Evolutionary conservation across 805 yeast species (phyloP).

Genomic region (Suhomyces tanzawaensis): DNA sequence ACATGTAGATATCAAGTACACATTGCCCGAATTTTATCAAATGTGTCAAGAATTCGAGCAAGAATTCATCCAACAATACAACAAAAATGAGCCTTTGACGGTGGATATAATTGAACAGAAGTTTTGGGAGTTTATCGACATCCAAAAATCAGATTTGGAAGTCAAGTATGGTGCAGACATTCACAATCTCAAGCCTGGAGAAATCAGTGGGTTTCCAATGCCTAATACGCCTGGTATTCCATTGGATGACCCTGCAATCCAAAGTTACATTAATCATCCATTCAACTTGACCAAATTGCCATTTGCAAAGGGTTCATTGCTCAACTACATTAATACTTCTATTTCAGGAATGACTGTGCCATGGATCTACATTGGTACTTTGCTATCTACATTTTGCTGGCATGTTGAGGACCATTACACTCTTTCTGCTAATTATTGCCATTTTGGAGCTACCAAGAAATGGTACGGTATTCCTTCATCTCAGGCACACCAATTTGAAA

Average conservation of each 20-base stretch:
- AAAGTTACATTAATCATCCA: constrained; percentile 54
- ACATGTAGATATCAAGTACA: constrained; percentile 47
- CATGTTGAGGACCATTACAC: constrained; percentile 95
- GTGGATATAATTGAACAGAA: constrained; percentile 53
- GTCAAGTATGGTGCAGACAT: constrained; percentile 87
- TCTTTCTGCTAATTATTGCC: constrained; percentile 87
- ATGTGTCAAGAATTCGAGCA: constrained; percentile 50
- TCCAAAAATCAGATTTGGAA: constrained; percentile 45
- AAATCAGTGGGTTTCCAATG: constrained; percentile 75
- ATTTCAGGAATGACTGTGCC: constrained; percentile 95
- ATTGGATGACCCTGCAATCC: constrained; percentile 14
- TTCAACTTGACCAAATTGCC: constrained; percentile 79
- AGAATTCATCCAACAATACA: constrained; percentile 37
- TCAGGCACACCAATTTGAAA: constrained; percentile 62
- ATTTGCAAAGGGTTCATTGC: constrained; percentile 63
- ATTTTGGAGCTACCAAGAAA: constrained; percentile 81
- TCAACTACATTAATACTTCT: constrained; percentile 59
- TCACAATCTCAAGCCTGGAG: constrained; percentile 61
- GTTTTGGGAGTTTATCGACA: constrained; percentile 60
- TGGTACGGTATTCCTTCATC: constrained; percentile 90
- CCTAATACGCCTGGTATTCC: constrained; percentile 15
- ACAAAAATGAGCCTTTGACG: constrained; percentile 29
- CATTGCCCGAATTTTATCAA: constrained; percentile 58
- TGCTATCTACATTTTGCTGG: constrained; percentile 93
- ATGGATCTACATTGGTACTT: constrained; percentile 90